Evolutionary conservation across 73 alveolate species (phyloP).

Genomic region (Paramecium pentaurelia): DNA sequence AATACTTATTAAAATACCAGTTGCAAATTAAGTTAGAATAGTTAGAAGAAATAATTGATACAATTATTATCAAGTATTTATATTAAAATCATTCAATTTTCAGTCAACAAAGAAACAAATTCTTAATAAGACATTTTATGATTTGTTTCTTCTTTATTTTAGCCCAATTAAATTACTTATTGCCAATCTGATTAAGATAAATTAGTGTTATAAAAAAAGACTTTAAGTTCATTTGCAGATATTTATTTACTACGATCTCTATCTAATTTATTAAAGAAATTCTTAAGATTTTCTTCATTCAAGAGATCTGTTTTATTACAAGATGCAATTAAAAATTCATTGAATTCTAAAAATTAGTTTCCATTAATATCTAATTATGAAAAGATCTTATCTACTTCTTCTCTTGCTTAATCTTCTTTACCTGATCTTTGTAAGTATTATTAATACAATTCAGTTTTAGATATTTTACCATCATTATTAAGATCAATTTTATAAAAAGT

Average conservation of each 20-base stretch:
- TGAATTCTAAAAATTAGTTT: background rate
- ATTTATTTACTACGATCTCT: background rate
- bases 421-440: background rate
- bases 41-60: background rate
- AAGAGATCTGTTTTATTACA: background rate
- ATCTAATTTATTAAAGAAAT: background rate
- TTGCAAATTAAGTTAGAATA: background rate
- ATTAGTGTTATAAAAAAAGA: background rate
- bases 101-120: background rate
- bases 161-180: background rate
- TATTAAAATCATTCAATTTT: background rate
- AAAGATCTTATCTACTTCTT: background rate
- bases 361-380: background rate
- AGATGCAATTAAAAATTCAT: slow-evolving; percentile 14
- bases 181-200: background rate
- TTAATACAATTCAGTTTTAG: background rate
- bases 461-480: background rate
- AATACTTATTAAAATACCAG: background rate
- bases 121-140: background rate
- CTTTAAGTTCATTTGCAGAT: background rate
- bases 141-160: background rate
- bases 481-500: background rate
- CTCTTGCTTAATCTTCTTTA: background rate
- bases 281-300: background rate
- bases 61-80: background rate